Evolutionary conservation across 805 yeast species (phyloP), one percentile per base, ranked within the genome.

Genomic region (Starmerella riodocensis): DNA sequence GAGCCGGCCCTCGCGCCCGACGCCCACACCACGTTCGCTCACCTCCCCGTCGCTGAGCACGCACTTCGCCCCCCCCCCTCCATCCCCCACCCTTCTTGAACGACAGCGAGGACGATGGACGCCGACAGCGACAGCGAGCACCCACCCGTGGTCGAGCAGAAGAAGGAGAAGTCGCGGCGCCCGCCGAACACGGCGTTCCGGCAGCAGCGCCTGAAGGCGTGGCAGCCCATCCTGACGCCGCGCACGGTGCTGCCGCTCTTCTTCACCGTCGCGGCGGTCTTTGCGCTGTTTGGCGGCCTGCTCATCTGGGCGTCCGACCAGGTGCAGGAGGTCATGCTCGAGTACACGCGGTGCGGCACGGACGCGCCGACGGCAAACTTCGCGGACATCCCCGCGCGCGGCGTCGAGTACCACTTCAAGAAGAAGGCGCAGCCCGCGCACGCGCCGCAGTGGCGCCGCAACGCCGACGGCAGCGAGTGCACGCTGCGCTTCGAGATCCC

Each of bases 191-290:
- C 64, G 27, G 69, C 69, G 30, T 64, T 64, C 50, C 58, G 69
- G 32, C 69, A 64, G 54, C 80, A 74, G 60, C 62, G 80, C 41
- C 63, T 74, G 50, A 73, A 74, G 55, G 77, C 80, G 37, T 74
- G 78, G 79, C 79, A 74, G 57, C 98, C 97, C 1, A 83, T 91
- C 39, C 70, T 91, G 40, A 81, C 95, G 1, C 96, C 97, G 13
- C 76, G 76, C 49, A 77, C 93, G 14, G 96, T 88, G 33, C 69
- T 91, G 32, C 97, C 97, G 3, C 65, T 88, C 37, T 66, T 91
- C 40, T 67, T 85, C 34, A 48, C 79, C 19, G 62, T 82, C 31
- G 83, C 93, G 1, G 64, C 83, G 18, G 67, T 91, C 4, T 85
- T 86, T 61, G 82, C 91, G 1, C 95, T 96, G 1, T 70, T 91